phyloP scores from a whole-genome alignment of 139 green algal genomes.

The Picochlorum sp. region DNA sequence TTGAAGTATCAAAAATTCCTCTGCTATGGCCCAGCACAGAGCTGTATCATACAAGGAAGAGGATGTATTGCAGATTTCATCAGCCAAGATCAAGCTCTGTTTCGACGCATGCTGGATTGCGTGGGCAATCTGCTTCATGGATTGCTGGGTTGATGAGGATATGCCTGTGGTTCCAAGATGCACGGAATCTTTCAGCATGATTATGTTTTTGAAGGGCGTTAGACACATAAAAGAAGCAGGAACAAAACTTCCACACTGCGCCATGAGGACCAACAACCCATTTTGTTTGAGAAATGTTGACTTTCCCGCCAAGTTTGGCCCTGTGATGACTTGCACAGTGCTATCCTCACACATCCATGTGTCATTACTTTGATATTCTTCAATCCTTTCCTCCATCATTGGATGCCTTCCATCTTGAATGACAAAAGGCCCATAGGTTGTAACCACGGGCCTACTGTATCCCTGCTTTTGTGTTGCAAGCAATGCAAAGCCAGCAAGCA shows the following conservation, averaged over 20 bases:
- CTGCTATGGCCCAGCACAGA: slow-evolving; percentile 63
- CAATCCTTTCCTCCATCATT: slow-evolving; percentile 21
- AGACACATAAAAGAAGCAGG: slow-evolving; percentile 50
- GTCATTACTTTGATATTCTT: slow-evolving; percentile 50
- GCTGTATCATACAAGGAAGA: slow-evolving; percentile 64
- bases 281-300: slow-evolving; percentile 69
- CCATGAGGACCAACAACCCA: slow-evolving; percentile 64
- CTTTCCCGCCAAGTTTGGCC: slow-evolving; percentile 79
- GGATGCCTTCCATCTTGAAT: slow-evolving; percentile 49
- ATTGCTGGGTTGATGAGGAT: slow-evolving; percentile 9
- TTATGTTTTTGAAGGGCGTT: slow-evolving; percentile 42
- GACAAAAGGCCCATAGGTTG: slow-evolving; percentile 28
- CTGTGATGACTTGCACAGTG: slow-evolving; percentile 64
- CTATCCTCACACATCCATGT: slow-evolving; percentile 45
- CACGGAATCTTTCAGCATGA: slow-evolving; percentile 33
- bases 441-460: slow-evolving; percentile 44
- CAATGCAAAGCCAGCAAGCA: slow-evolving; percentile 61
- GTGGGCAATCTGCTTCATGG: slow-evolving; percentile 34
- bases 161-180: background rate
- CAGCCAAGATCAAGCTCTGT: slow-evolving; percentile 63
- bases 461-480: slow-evolving; percentile 9
- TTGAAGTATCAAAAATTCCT: slow-evolving; percentile 28
- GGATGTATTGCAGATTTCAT: slow-evolving; percentile 72
- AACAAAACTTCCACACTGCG: slow-evolving; percentile 63
- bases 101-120: slow-evolving; percentile 42